phyloP scores from a whole-genome alignment of 2,329 filamentous ascomycete genomes.

The Epichloe gansuensis region DNA sequence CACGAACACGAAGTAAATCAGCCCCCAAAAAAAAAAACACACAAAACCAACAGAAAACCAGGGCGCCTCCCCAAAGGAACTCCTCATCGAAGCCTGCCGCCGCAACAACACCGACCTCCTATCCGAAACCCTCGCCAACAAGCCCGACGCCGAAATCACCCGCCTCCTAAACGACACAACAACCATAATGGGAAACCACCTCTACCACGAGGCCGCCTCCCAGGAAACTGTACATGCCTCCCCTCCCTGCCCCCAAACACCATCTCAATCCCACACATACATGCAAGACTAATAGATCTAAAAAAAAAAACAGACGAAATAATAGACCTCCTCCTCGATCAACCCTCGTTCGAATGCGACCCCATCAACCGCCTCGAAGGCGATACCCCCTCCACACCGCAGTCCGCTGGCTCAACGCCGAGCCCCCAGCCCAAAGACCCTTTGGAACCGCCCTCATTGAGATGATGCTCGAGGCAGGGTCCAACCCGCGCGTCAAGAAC shows the following conservation, averaged over 20 bases:
- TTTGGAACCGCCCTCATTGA: slow-evolving; percentile 56
- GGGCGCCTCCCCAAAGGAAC: slow-evolving; percentile 77
- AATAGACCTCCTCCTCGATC: slow-evolving; percentile 72
- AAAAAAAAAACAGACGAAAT: slow-evolving; percentile 50
- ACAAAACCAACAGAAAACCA: slow-evolving; percentile 21
- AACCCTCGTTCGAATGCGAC: slow-evolving; percentile 77
- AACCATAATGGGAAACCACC: slow-evolving; percentile 76
- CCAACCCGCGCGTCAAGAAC: slow-evolving; percentile 47
- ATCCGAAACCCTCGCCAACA: slow-evolving; percentile 54
- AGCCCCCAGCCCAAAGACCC: slow-evolving; percentile 49
- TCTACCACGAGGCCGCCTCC: slow-evolving; percentile 78
- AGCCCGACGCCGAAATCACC: slow-evolving; percentile 54
- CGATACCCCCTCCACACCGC: slow-evolving; percentile 70
- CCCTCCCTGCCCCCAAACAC: background rate
- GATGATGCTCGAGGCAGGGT: slow-evolving; percentile 74
- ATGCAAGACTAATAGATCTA: background rate
- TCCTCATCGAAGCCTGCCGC: slow-evolving; percentile 84
- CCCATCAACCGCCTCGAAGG: slow-evolving; percentile 57
- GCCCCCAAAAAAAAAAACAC: background rate
- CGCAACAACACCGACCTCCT: slow-evolving; percentile 86
- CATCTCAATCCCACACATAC: background rate
- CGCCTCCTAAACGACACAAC: slow-evolving; percentile 74
- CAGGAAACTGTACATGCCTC: slow-evolving; percentile 63
- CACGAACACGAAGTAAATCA: slow-evolving; percentile 12
- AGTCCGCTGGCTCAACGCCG: slow-evolving; percentile 62